A percentile compares a stretch with the other conserved stretches of the same genome.
These are phyloP conservation scores for Lepiota venenata DNA, from an alignment of 768 basidiomycete genomes.

Conservation along the genomic window DNA sequence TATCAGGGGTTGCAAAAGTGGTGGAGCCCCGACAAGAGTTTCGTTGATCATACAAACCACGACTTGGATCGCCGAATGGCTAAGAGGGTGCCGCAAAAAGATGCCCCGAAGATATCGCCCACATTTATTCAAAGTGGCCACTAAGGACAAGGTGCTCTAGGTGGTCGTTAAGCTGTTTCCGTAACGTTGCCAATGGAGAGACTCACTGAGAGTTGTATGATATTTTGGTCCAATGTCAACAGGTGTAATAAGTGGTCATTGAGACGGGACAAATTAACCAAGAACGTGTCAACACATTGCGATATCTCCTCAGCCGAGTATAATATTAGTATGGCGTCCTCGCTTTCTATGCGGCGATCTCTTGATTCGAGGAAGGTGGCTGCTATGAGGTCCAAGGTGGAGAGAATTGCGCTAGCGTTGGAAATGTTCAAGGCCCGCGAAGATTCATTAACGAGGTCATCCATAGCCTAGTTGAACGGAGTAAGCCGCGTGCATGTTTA, in stretches of 20 bases:
- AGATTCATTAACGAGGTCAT: slow-evolving; percentile 4
- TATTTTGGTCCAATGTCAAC: neutral
- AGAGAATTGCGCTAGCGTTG: slow-evolving; percentile 24
- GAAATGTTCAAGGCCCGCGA: neutral
- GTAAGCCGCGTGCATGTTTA: slow-evolving; percentile 8
- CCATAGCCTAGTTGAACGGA: slow-evolving; percentile 6
- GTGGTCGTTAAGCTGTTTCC: neutral
- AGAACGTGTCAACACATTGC: neutral
- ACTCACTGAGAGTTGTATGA: neutral
- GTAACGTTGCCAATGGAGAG: too few species aligned
- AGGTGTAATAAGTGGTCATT: neutral
- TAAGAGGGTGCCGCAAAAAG: slow-evolving; percentile 41
- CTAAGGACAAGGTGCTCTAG: slow-evolving; percentile 24
- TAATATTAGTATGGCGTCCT: neutral
- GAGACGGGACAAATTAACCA: neutral
- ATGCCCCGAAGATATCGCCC: slow-evolving; percentile 41
- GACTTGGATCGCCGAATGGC: slow-evolving; percentile 18
- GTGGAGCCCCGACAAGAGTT: slow-evolving; percentile 31
- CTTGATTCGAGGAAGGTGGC: slow-evolving; percentile 34
- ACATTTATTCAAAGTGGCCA: slow-evolving; percentile 40
- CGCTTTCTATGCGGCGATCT: slow-evolving; percentile 13
- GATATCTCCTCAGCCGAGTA: neutral
- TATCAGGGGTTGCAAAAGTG: slow-evolving; percentile 29
- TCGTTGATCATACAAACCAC: slow-evolving; percentile 20
- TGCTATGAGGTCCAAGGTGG: slow-evolving; percentile 39